A percentile compares a stretch with the other conserved stretches of the same genome.
These are phyloP conservation scores for Brassica hybrid DNA, from an alignment of 441 rosid species.

Conservation along the genomic window DNA sequence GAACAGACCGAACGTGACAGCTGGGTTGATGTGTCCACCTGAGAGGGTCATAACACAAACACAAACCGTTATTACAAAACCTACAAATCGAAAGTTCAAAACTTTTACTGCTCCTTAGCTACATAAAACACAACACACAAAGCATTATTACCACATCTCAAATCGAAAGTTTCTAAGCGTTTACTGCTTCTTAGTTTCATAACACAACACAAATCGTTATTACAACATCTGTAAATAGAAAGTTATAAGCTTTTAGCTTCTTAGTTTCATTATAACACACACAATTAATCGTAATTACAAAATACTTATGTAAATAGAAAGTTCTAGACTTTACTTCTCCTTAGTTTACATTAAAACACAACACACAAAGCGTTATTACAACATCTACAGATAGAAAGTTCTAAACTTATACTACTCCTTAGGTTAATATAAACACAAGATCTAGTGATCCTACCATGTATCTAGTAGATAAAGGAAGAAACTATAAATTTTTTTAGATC, in stretches of 20 bases:
- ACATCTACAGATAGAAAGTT: not conserved
- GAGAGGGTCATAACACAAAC: conserved; percentile 7
- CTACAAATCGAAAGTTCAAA: not conserved
- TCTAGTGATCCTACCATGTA: conserved; percentile 25
- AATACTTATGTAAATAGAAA: not conserved
- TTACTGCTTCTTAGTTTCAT: not conserved
- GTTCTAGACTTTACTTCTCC: not conserved
- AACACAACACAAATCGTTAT: not conserved
- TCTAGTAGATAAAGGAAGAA: conserved; percentile 11
- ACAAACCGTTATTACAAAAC: conserved; percentile 18
- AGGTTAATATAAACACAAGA: conserved; percentile 9
- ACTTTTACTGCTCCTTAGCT: not conserved
- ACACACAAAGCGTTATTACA: not conserved
- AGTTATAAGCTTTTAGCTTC: too few species aligned
- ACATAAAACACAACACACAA: not conserved
- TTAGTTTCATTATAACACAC: not conserved
- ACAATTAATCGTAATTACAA: conserved; percentile 12
- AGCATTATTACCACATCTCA: not conserved
- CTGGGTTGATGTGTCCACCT: conserved; percentile 67
- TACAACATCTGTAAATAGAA: too few species aligned
- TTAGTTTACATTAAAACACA: not conserved
- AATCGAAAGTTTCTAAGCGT: not conserved
- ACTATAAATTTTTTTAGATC: conserved; percentile 1
- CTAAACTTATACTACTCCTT: not conserved
- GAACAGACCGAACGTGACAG: conserved; percentile 55